Conservation (phyloP, 495 filamentous ascomycete species). For the Penicillium canescens region DNA sequence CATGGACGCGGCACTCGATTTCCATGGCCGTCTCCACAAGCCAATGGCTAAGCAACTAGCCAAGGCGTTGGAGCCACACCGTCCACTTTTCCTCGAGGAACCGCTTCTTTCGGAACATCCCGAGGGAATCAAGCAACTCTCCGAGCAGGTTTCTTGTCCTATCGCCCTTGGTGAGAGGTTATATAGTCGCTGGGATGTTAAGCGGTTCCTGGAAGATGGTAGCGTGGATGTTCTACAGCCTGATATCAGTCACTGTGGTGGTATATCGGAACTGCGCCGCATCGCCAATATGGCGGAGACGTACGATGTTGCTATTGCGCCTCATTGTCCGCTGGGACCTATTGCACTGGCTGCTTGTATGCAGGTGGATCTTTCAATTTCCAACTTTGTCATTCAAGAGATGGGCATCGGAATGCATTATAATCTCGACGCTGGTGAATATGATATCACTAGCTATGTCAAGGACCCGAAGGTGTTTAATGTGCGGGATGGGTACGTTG, state of each 20-base stretch:
- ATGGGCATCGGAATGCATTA: slow-evolving; percentile 83
- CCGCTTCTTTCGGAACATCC: slow-evolving; percentile 73
- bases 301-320: slow-evolving; percentile 65
- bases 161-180: slow-evolving; percentile 78
- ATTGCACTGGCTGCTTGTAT: slow-evolving; percentile 74
- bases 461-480: slow-evolving; percentile 61
- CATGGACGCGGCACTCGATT: slow-evolving; percentile 74
- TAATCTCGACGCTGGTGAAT: slow-evolving; percentile 59
- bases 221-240: slow-evolving; percentile 77
- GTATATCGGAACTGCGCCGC: slow-evolving; percentile 69
- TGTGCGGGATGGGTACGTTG: slow-evolving; percentile 67
- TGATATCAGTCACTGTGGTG: slow-evolving; percentile 74
- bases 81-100: slow-evolving; percentile 79
- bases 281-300: slow-evolving; percentile 60
- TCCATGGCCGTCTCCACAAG: slow-evolving; percentile 76
- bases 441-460: slow-evolving; percentile 68
- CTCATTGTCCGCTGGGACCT: slow-evolving; percentile 76
- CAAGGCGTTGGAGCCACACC: slow-evolving; percentile 66
- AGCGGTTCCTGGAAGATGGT: slow-evolving; percentile 67
- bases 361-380: slow-evolving; percentile 61
- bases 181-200: slow-evolving; percentile 74
- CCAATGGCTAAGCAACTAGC: slow-evolving; percentile 83
- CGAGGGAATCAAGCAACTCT: slow-evolving; percentile 66
- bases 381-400: slow-evolving; percentile 80
- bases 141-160: slow-evolving; percentile 60